Evolutionary conservation across 148 eudicot species (phyloP).

Genomic region (Polygonum aviculare): DNA sequence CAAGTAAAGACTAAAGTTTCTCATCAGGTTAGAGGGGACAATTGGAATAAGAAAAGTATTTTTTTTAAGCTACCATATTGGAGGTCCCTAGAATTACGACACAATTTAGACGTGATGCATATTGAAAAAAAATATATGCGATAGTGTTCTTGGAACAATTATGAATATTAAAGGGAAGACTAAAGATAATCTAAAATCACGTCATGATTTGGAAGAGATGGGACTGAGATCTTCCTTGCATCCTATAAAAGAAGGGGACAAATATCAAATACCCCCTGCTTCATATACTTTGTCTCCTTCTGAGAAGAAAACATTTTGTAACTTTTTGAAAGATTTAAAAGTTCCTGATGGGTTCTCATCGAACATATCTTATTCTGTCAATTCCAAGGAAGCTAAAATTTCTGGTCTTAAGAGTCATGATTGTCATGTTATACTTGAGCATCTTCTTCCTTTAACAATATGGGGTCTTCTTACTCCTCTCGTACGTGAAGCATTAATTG

Average conservation of each 20-base stretch:
- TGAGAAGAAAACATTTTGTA: constrained; percentile 11
- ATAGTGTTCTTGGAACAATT: constrained; percentile 11
- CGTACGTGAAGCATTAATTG: not conserved
- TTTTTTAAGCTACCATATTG: constrained; percentile 15
- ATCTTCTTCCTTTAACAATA: constrained; percentile 8
- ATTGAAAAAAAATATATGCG: constrained; percentile 19
- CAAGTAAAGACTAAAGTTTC: not conserved
- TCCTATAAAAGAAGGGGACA: not conserved
- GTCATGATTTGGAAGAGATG: constrained; percentile 9
- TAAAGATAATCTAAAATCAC: constrained; percentile 10
- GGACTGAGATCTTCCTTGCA: not conserved
- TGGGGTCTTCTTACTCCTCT: not conserved
- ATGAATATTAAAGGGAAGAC: constrained; percentile 6
- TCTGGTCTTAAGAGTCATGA: constrained; percentile 15
- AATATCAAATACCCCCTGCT: not conserved
- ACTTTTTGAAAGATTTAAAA: constrained; percentile 7
- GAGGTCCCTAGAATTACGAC: not conserved
- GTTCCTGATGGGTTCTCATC: constrained; percentile 13
- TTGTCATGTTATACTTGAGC: constrained; percentile 9
- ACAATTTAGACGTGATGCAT: constrained; percentile 20
- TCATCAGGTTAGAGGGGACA: constrained; percentile 6
- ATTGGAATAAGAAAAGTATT: constrained; percentile 9
- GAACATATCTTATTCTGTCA: constrained; percentile 7
- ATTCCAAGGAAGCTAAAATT: not conserved
- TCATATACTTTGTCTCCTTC: not conserved